These are phyloP conservation scores for Fusarium annulatum DNA, from an alignment of 2,329 filamentous ascomycete genomes.

Conservation along the genomic window DNA sequence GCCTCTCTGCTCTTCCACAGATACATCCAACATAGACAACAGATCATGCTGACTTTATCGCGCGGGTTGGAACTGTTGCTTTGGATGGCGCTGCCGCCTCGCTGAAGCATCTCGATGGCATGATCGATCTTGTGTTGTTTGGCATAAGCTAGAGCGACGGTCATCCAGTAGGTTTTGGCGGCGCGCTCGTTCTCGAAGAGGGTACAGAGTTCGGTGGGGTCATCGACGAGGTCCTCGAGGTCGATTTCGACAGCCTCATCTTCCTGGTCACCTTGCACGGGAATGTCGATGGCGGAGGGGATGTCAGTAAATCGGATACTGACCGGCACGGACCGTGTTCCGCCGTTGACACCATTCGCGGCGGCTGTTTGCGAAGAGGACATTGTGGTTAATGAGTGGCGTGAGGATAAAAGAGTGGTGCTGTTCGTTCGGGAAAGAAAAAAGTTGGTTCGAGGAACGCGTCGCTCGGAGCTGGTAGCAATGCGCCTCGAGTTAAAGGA, in stretches of 20 bases:
- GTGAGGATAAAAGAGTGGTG: slow-evolving; percentile 11
- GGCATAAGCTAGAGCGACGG: slow-evolving; percentile 95
- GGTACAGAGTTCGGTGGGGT: slow-evolving; percentile 93
- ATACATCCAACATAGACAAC: slow-evolving; percentile 90
- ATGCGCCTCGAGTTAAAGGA: slow-evolving; percentile 47
- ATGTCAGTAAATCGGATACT: slow-evolving; percentile 73
- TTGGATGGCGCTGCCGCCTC: slow-evolving; percentile 78
- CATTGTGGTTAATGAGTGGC: slow-evolving; percentile 48
- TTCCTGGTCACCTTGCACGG: slow-evolving; percentile 71
- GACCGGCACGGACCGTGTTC: slow-evolving; percentile 50
- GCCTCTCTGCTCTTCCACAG: slow-evolving; percentile 89
- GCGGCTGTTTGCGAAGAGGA: slow-evolving; percentile 56
- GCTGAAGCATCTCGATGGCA: slow-evolving; percentile 77
- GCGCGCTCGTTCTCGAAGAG: slow-evolving; percentile 94
- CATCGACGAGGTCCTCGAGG: slow-evolving; percentile 89
- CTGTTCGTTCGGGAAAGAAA: slow-evolving; percentile 21
- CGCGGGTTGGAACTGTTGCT: slow-evolving; percentile 76
- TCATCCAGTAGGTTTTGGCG: slow-evolving; percentile 95
- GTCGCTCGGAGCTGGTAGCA: slow-evolving; percentile 45
- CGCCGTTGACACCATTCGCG: slow-evolving; percentile 58
- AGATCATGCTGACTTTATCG: slow-evolving; percentile 86
- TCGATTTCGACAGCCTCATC: slow-evolving; percentile 90
- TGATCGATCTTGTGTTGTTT: slow-evolving; percentile 95
- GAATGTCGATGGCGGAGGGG: slow-evolving; percentile 73
- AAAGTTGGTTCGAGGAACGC: slow-evolving; percentile 43